These are phyloP conservation scores for Rhodotorula kratochvilovae DNA, from an alignment of 768 basidiomycete species.

Conservation along the genomic window DNA sequence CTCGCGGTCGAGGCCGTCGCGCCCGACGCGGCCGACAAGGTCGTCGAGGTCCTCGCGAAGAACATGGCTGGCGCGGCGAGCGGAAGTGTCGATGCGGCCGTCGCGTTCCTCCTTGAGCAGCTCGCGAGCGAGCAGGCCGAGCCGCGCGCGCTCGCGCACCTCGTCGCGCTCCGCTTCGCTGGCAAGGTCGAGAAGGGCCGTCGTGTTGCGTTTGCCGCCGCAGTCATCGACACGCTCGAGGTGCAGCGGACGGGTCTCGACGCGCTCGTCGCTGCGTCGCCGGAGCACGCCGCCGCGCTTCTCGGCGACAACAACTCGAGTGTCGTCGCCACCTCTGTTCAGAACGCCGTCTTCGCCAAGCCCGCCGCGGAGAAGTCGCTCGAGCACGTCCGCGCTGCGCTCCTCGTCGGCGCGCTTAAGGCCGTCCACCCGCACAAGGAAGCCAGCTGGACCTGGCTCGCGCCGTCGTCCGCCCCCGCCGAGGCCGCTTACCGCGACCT, in stretches of 20 bases:
- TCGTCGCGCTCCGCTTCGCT: slow-evolving; percentile 64
- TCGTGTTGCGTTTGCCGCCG: slow-evolving; percentile 55
- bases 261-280: slow-evolving; percentile 2
- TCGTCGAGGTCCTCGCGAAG: slow-evolving; percentile 29
- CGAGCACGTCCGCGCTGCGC: slow-evolving; percentile 34
- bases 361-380: slow-evolving; percentile 36
- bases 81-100: slow-evolving; percentile 44
- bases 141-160: slow-evolving; percentile 54
- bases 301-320: background rate
- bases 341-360: slow-evolving; percentile 38
- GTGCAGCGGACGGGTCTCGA: slow-evolving; percentile 7
- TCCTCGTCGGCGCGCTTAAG: slow-evolving; percentile 40
- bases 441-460: slow-evolving; percentile 30
- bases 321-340: background rate
- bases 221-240: slow-evolving; percentile 50
- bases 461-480: slow-evolving; percentile 20
- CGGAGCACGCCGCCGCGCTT: slow-evolving; percentile 24
- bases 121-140: slow-evolving; percentile 49
- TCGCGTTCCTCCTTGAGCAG: slow-evolving; percentile 56
- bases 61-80: slow-evolving; percentile 24
- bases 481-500: slow-evolving; percentile 57
- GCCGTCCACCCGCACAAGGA: slow-evolving; percentile 33
- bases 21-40: slow-evolving; percentile 9
- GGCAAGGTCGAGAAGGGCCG: slow-evolving; percentile 53
- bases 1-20: background rate